These are phyloP conservation scores for Fomitopsis betulina DNA, from an alignment of 1,284 basidiomycete species.

Conservation along the genomic window DNA sequence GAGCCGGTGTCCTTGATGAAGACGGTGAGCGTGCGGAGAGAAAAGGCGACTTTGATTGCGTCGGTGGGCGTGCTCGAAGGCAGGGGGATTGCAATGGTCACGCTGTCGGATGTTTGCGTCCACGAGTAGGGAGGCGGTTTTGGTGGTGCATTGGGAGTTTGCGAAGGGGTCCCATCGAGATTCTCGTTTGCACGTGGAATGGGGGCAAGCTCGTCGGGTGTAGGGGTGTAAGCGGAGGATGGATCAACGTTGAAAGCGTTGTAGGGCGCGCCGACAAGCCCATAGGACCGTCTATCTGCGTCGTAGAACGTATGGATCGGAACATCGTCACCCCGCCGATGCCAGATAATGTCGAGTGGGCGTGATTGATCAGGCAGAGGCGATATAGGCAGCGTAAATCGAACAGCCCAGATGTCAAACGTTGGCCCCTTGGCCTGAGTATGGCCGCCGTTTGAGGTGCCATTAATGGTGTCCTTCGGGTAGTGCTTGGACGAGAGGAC, in stretches of 20 bases:
- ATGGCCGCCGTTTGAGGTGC: neutral
- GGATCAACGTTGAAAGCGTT: conserved; percentile 30
- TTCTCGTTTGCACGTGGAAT: conserved; percentile 59
- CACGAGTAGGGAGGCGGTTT: conserved; percentile 82
- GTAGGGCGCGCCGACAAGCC: conserved; percentile 58
- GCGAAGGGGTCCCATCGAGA: conserved; percentile 31
- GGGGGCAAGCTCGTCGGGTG: conserved; percentile 59
- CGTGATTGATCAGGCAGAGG: conserved; percentile 27
- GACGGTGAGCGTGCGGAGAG: conserved; percentile 60
- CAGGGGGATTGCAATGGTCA: conserved; percentile 81
- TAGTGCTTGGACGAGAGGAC: conserved; percentile 57
- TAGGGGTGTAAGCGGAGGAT: conserved; percentile 44
- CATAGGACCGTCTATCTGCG: conserved; percentile 38
- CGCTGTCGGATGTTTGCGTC: conserved; percentile 81
- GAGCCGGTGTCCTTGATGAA: conserved; percentile 40
- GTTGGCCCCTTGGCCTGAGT: conserved; percentile 24
- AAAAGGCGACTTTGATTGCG: conserved; percentile 65
- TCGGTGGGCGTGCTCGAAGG: conserved; percentile 63
- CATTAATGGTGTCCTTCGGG: conserved; percentile 10
- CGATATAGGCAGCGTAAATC: conserved; percentile 38
- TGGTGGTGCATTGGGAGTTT: conserved; percentile 8
- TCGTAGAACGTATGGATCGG: conserved; percentile 61
- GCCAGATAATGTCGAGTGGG: conserved; percentile 59
- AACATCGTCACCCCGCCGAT: conserved; percentile 63
- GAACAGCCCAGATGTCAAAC: conserved; percentile 63